Conservation (phyloP, 495 filamentous ascomycete genomes). For the Lepraria neglecta region DNA sequence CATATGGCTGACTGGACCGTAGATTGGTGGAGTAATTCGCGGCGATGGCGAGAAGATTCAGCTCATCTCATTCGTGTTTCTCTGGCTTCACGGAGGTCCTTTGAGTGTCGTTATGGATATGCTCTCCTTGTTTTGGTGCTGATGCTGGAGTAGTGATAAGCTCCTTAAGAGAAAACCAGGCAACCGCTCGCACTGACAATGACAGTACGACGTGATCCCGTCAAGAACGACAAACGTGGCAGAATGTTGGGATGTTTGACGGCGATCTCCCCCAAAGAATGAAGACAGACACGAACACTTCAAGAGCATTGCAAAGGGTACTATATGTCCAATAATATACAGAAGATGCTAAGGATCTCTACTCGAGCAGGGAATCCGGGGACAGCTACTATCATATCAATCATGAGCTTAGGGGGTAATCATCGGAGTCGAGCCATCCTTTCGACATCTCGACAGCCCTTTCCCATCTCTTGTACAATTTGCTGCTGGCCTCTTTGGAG, state of each 20-base stretch:
- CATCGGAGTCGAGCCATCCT: slow-evolving; percentile 63
- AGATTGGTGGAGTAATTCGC: neutral
- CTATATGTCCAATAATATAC: slow-evolving; percentile 23
- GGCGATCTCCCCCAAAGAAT: neutral
- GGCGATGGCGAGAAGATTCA: neutral
- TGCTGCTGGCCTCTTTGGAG: slow-evolving; percentile 49
- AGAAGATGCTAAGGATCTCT: slow-evolving; percentile 22
- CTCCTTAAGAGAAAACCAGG: neutral
- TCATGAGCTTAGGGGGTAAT: slow-evolving; percentile 26
- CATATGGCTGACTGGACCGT: neutral
- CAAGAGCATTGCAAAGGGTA: slow-evolving; percentile 6
- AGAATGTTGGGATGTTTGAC: neutral
- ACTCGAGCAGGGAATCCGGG: slow-evolving; percentile 15
- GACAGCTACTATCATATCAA: slow-evolving; percentile 12
- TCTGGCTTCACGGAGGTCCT: neutral
- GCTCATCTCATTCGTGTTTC: neutral
- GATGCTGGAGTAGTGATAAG: neutral
- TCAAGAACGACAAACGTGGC: neutral
- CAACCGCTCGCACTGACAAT: neutral
- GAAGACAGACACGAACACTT: slow-evolving; percentile 1
- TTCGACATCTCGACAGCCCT: slow-evolving; percentile 85
- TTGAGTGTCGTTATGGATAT: neutral
- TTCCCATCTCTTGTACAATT: slow-evolving; percentile 75
- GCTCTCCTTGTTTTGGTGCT: neutral
- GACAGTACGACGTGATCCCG: neutral